Evolutionary conservation across 179 eudicot species (phyloP), one percentile per base, ranked within the genome.

Genomic region (Beta macrorhiza): DNA sequence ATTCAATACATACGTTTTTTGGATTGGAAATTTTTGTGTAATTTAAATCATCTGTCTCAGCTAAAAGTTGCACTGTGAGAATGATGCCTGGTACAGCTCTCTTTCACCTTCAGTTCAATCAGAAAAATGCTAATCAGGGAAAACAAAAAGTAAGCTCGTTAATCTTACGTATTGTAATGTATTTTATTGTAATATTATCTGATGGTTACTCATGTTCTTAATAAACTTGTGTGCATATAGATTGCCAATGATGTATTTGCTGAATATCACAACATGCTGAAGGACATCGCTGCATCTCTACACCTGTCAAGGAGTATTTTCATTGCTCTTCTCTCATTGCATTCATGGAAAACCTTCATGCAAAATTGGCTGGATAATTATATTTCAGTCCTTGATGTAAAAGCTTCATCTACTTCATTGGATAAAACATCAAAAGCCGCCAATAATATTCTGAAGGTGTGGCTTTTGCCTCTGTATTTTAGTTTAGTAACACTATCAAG

Each of bases 301-400:
- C 87, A 86, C 82, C 91, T 97, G 47, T 94, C 97, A 79, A 91
- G 99, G 80, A 94, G 91, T 82, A 83, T 89, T 74, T 62, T 90
- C 71, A 76, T 91, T 79, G 97, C 98, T 75, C 87, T 90, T 85
- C 86, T 97, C 76, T 90, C 97, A 5, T 83, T 92, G 83, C 91
- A 90, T 83, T 97, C 99, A 64, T 97, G 97, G 97, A 97, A 92
- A 85, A 88, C 89, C 73, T 92, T 97, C 84, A 91, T 92, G 97
- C 84, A 85, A 80, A 88, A 86, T 58, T 97, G 99, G 99, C 47
- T 97, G 80, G 87, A 84, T 87, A 88, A 87, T 67, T 87, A 86
- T 79, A 74, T 80, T 73, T 67, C 77, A 62, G 80, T 81, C 58
- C 87, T 89, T 82, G 91, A 90, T 83, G 85, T 82, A 53, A 91